These are phyloP conservation scores for Penicillium sp. DNA, from an alignment of 2,329 filamentous ascomycete species.

Conservation along the genomic window DNA sequence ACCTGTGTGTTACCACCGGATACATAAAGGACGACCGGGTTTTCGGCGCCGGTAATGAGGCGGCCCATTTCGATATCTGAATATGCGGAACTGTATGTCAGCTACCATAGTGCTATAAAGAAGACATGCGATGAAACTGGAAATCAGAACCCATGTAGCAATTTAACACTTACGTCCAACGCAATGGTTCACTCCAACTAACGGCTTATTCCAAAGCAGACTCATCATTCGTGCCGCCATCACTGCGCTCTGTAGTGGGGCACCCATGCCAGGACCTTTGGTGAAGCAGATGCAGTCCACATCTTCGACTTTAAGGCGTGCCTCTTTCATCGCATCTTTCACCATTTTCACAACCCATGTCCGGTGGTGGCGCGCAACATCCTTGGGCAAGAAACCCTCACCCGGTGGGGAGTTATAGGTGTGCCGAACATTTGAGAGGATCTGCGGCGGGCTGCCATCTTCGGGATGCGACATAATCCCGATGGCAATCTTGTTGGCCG, in stretches of 20 bases:
- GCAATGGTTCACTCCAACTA: constrained; percentile 96
- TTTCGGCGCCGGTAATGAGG: constrained; percentile 81
- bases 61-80: constrained; percentile 94
- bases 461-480: constrained; percentile 79
- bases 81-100: not conserved
- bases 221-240: constrained; percentile 79
- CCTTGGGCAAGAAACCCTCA: constrained; percentile 92
- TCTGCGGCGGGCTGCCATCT: constrained; percentile 56
- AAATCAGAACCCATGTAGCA: not conserved
- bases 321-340: constrained; percentile 72
- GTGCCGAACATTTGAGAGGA: constrained; percentile 92
- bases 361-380: constrained; percentile 91
- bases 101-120: not conserved
- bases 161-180: constrained; percentile 65
- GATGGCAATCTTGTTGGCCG: constrained; percentile 95
- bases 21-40: constrained; percentile 95
- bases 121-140: not conserved
- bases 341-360: constrained; percentile 80
- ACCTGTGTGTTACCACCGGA: constrained; percentile 96
- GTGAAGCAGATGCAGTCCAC: constrained; percentile 96
- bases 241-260: constrained; percentile 82
- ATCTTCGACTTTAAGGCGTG: constrained; percentile 61
- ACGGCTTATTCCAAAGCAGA: constrained; percentile 81
- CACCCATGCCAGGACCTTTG: constrained; percentile 93
- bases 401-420: constrained; percentile 91